Evolutionary conservation across 2,329 filamentous ascomycete genomes (phyloP).

Genomic region (Phyllachora maydis): DNA sequence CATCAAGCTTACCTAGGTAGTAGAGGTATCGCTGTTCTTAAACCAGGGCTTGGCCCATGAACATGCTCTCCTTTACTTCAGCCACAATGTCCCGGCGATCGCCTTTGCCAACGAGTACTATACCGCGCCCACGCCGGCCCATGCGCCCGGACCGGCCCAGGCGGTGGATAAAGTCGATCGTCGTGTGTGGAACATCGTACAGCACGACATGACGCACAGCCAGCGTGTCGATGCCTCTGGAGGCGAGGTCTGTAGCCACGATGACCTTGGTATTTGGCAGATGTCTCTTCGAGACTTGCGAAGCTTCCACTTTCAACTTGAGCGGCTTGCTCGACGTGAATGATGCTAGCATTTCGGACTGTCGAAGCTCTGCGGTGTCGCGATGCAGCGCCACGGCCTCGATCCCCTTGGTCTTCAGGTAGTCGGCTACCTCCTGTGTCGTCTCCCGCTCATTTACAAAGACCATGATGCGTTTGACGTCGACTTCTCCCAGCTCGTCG

Average conservation of each 20-base stretch:
- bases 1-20: no score
- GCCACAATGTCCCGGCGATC: slow-evolving; percentile 79
- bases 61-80: slow-evolving; percentile 83
- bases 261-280: slow-evolving; percentile 72
- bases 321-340: slow-evolving; percentile 40
- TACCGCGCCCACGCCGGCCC: slow-evolving; percentile 71
- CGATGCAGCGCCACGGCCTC: slow-evolving; percentile 71
- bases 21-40: no score
- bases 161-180: slow-evolving; percentile 95
- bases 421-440: slow-evolving; percentile 60
- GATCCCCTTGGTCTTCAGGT: slow-evolving; percentile 67
- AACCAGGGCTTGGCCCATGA: slow-evolving; percentile 58
- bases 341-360: slow-evolving; percentile 53
- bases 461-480: slow-evolving; percentile 72
- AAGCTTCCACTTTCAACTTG: slow-evolving; percentile 4
- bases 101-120: slow-evolving; percentile 76
- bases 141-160: slow-evolving; percentile 82
- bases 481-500: slow-evolving; percentile 29
- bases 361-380: slow-evolving; percentile 60
- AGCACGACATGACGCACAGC: slow-evolving; percentile 80
- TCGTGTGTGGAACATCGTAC: slow-evolving; percentile 94
- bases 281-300: slow-evolving; percentile 1
- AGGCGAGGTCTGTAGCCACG: slow-evolving; percentile 84
- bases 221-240: slow-evolving; percentile 82
- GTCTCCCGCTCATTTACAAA: slow-evolving; percentile 95